Conservation (phyloP, 2,329 filamentous ascomycete genomes). For the Phialocephala sp. region DNA sequence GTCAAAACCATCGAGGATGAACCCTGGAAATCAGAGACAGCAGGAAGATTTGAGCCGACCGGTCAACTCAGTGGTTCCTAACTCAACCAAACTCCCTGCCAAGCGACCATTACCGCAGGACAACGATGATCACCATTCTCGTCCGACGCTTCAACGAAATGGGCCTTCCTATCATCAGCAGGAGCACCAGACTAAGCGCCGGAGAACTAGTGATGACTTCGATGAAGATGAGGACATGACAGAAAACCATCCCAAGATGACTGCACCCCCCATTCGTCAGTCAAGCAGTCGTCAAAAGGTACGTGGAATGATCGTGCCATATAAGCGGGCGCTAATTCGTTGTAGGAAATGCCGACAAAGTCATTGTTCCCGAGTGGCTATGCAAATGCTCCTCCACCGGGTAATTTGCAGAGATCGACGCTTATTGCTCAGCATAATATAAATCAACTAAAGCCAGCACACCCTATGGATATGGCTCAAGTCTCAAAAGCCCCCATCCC, state of each 20-base stretch:
- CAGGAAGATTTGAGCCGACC: conserved; percentile 67
- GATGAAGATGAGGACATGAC: conserved; percentile 66
- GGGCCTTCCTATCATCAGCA: conserved; percentile 69
- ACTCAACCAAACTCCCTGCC: conserved; percentile 71
- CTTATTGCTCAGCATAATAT: conserved; percentile 70
- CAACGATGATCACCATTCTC: conserved; percentile 53
- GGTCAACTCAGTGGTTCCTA: conserved; percentile 63
- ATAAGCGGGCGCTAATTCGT: conserved; percentile 43
- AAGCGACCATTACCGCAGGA: conserved; percentile 78
- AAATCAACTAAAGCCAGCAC: conserved; percentile 64
- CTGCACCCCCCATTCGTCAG: conserved; percentile 84
- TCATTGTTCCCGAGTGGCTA: conserved; percentile 67
- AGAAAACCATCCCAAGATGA: conserved; percentile 67
- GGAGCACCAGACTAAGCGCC: conserved; percentile 71
- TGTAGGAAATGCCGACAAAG: conserved; percentile 65
- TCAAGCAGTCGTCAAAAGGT: conserved; percentile 64
- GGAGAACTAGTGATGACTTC: conserved; percentile 75
- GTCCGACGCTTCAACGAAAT: conserved; percentile 57
- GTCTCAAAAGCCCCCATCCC: conserved; percentile 88
- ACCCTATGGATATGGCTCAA: conserved; percentile 84
- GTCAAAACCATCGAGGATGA: conserved; percentile 57
- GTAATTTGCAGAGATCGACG: conserved; percentile 57
- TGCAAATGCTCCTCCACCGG: conserved; percentile 57
- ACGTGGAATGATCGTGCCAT: conserved; percentile 3
- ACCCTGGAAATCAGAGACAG: conserved; percentile 55